Conservation (phyloP, 169 alveolate genomes). For the Eimeria brunetti region DNA sequence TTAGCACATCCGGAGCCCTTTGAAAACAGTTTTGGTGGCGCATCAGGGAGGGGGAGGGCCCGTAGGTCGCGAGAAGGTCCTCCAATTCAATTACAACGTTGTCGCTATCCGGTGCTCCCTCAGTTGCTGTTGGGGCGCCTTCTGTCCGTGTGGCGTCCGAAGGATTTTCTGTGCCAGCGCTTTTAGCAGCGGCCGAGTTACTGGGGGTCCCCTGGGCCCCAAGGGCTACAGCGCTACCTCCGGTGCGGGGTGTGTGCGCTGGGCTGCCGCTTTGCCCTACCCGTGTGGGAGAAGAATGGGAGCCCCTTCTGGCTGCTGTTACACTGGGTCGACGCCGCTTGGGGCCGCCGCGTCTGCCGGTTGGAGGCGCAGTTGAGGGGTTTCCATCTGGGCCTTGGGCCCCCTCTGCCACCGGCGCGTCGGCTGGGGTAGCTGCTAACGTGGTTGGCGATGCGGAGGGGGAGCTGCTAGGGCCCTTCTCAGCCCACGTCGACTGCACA, state of each 20-base stretch:
- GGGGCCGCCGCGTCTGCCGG: slow-evolving; percentile 3
- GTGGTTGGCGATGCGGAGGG: not conserved
- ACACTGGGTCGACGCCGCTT: slow-evolving; percentile 43
- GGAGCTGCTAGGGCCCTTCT: not conserved
- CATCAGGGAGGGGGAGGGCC: slow-evolving; percentile 33
- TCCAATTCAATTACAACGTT: slow-evolving; percentile 29
- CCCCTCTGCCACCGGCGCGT: not conserved
- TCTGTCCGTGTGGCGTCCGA: slow-evolving; percentile 23
- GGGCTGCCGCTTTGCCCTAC: slow-evolving; percentile 16
- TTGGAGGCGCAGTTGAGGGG: not conserved
- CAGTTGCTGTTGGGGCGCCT: slow-evolving; percentile 14
- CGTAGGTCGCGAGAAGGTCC: slow-evolving; percentile 43
- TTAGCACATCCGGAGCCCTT: slow-evolving; percentile 21
- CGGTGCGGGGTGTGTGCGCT: slow-evolving; percentile 14
- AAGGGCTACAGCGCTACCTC: not conserved
- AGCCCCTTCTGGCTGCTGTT: not conserved
- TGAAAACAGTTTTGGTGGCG: slow-evolving; percentile 47
- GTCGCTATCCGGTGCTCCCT: not conserved
- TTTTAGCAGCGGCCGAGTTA: not conserved
- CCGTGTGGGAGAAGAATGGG: slow-evolving; percentile 4
- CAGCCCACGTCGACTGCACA: not conserved
- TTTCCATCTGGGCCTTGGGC: not conserved
- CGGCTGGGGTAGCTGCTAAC: not conserved
- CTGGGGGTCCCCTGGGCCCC: not conserved
- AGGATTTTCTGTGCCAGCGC: not conserved